These are phyloP conservation scores for Ettlia oleoabundans DNA, from an alignment of 139 green algal species.

Conservation along the genomic window DNA sequence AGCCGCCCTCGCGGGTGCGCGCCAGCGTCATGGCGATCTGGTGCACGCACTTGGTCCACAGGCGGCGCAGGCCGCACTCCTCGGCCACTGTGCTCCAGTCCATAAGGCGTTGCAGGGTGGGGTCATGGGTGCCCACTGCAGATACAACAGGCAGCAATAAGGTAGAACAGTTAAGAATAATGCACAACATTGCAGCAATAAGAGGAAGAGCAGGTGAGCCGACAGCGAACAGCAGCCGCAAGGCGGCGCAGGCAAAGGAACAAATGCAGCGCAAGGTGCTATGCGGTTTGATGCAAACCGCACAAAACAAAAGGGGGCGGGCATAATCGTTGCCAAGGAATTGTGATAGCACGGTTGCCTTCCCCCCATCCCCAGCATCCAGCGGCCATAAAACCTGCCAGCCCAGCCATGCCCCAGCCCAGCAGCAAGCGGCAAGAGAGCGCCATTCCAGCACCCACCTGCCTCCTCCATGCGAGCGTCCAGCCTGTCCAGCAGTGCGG, in stretches of 20 bases:
- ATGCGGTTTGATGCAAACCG: no score
- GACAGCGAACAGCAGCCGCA: no score
- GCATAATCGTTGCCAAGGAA: no score
- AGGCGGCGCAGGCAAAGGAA: no score
- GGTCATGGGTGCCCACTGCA: not conserved
- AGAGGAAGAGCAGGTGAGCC: no score
- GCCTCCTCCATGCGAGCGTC: constrained; percentile 26
- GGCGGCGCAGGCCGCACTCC: constrained; percentile 10
- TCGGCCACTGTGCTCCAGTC: constrained; percentile 20
- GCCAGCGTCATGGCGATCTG: not conserved
- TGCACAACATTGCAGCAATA: no score
- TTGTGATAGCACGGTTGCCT: no score
- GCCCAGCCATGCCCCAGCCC: not conserved
- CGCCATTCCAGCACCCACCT: not conserved
- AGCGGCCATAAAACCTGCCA: not conserved
- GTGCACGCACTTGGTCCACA: constrained; percentile 25
- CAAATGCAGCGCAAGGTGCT: no score
- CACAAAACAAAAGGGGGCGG: no score
- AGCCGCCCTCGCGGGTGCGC: not conserved
- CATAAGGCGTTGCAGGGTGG: constrained; percentile 17
- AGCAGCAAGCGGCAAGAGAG: not conserved
- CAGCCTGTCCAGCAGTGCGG: constrained; percentile 2
- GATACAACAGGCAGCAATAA: not conserved
- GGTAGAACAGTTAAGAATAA: not conserved
- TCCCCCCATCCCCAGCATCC: no score